These are phyloP conservation scores for Lolium perenne DNA, from an alignment of 176 grass and related monocot genomes.

Conservation along the genomic window DNA sequence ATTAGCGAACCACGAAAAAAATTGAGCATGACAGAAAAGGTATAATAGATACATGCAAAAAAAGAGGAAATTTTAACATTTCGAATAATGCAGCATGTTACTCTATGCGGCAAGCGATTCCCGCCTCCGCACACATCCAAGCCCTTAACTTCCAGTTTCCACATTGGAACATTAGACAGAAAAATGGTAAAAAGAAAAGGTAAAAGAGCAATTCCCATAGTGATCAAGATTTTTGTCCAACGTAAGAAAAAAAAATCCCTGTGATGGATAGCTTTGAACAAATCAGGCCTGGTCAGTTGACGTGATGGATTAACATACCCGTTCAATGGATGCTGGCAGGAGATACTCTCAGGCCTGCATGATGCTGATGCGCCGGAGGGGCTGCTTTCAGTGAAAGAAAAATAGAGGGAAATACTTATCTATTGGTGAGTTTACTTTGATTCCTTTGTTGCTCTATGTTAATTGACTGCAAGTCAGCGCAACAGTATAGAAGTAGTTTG, in stretches of 20 bases:
- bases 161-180: neutral
- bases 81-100: no score
- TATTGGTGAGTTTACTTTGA: neutral
- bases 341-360: neutral
- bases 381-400: neutral
- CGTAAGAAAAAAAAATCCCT: neutral
- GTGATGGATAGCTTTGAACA: constrained; percentile 28
- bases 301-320: constrained; percentile 13
- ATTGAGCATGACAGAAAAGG: neutral
- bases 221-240: no score
- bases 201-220: no score
- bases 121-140: neutral
- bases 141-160: neutral
- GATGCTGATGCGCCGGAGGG: neutral
- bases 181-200: no score
- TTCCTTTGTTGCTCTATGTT: neutral
- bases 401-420: neutral
- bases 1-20: neutral
- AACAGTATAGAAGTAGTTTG: neutral
- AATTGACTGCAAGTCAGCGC: constrained; percentile 5
- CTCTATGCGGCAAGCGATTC: no score
- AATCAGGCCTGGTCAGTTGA: neutral
- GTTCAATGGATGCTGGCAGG: neutral
- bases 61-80: no score
- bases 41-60: no score